phyloP scores from a whole-genome alignment of 169 alveolate genomes.

The Cryptosporidium meleagridis region DNA sequence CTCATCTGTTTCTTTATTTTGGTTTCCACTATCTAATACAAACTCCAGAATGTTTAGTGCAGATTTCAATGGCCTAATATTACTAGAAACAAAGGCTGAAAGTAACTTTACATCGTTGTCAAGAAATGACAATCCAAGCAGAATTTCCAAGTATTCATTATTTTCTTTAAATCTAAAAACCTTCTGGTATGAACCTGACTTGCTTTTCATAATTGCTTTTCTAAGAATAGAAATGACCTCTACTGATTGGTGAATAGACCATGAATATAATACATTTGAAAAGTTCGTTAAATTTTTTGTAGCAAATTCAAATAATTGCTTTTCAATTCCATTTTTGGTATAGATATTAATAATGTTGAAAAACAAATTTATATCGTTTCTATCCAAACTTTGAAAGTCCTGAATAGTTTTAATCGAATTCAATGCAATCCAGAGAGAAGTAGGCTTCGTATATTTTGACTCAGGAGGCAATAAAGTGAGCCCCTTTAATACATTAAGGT shows the following conservation, averaged over 20 bases:
- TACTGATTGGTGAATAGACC: conserved; percentile 22
- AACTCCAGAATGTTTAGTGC: neutral
- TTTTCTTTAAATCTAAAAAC: conserved; percentile 4
- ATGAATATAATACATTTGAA: conserved; percentile 33
- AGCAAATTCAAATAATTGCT: neutral
- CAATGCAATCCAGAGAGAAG: conserved; percentile 41
- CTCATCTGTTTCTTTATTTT: neutral
- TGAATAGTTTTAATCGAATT: neutral
- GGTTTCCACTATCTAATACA: neutral
- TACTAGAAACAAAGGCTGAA: conserved; percentile 25
- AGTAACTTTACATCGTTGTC: neutral
- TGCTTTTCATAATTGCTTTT: conserved; percentile 1
- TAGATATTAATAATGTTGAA: conserved; percentile 29
- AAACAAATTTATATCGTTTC: conserved; percentile 15
- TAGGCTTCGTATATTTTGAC: conserved; percentile 31
- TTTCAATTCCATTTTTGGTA: conserved; percentile 32
- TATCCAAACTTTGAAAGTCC: conserved; percentile 2
- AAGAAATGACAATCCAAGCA: neutral
- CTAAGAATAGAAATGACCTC: neutral
- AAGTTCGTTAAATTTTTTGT: neutral
- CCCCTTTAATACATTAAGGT: conserved; percentile 13
- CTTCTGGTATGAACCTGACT: neutral
- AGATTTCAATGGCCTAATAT: conserved; percentile 18
- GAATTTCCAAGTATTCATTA: neutral
- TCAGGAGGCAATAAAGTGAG: conserved; percentile 17